Base-by-base conservation (phyloP, 2,329 filamentous ascomycete species). In the Penicillium sclerotiorum region DNA sequence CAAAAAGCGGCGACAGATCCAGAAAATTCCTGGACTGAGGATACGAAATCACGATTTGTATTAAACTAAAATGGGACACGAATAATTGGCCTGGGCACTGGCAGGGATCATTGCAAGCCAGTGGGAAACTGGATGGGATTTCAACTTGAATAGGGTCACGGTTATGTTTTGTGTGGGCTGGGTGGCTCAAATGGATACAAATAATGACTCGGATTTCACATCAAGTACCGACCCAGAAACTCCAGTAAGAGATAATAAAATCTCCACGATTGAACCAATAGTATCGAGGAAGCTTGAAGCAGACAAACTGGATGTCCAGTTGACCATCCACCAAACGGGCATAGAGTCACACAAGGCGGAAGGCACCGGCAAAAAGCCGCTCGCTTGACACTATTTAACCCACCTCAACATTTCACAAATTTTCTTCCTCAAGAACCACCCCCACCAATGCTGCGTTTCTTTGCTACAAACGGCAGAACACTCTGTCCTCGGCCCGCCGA, bases 401-500 rank as follows among this genome's bases (percentile, higher is more conserved):
- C 50, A 43, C 47, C 53, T 36, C 15, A 4, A 57, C 52, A 48
- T 50, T n/a, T n/a, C n/a, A n/a, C 43, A 52, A 39, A 36, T 56
- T 64, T 66, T 64, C 62, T 64, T 72, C 66, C 68, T 73, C 78
- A 87, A 88, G 86, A 84, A 85, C 83, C 87, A 85, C 86, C 88
- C 88, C 87, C 83, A 81, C 84, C 87, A 92, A 89, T 82, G 89
- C 89, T 88, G 88, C 88, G 88, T 92, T 92, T 92, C 89, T 90
- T 91, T 92, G 89, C 89, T 87, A 87, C 87, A 89, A 83, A 84
- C 72, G 82, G 77, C 81, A 89, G 79, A 66, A 35, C 47, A 53
- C 52, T 49, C 61, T 63, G 65, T 68, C 64, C 60, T 61, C 58
- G 53, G 44, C 27, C 50, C 49, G 45, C 38, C 53, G 56, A 61